A percentile compares a stretch with the other conserved stretches of the same genome.
These are phyloP conservation scores for Phellopilus nigrolimitatus DNA, from an alignment of 1,284 basidiomycete species.

Conservation along the genomic window DNA sequence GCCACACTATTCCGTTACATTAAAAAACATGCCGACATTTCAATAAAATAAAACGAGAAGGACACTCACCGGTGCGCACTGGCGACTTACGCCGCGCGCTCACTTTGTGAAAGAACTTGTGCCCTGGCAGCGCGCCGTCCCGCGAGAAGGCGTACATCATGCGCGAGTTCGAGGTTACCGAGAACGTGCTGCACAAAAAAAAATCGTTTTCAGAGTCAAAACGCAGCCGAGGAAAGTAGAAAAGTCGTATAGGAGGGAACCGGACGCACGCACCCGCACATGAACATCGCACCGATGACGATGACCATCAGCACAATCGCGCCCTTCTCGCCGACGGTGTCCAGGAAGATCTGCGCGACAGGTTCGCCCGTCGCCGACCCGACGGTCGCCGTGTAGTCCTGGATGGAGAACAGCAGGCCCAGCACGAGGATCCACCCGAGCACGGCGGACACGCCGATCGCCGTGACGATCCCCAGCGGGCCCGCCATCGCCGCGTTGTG, in stretches of 20 bases:
- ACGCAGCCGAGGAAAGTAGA: not conserved
- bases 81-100: constrained; percentile 54
- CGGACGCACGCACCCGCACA: constrained; percentile 46
- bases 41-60: not conserved
- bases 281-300: constrained; percentile 69
- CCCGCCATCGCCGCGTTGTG: constrained; percentile 67
- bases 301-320: constrained; percentile 73
- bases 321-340: constrained; percentile 65
- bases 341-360: constrained; percentile 71
- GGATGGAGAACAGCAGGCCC: constrained; percentile 70
- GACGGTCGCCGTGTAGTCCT: constrained; percentile 57
- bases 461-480: constrained; percentile 60
- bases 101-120: constrained; percentile 63
- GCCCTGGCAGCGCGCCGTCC: constrained; percentile 65
- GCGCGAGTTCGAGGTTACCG: constrained; percentile 69
- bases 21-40: not conserved
- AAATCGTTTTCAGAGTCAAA: not conserved
- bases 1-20: constrained; percentile 63
- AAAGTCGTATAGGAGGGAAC: constrained; percentile 7
- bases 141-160: constrained; percentile 79
- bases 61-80: constrained; percentile 59
- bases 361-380: constrained; percentile 55
- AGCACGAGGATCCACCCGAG: constrained; percentile 71
- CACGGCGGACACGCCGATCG: constrained; percentile 71
- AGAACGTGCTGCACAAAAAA: constrained; percentile 48